These are phyloP conservation scores for Daldinia concentrica DNA, from an alignment of 495 filamentous ascomycete species.

Conservation along the genomic window DNA sequence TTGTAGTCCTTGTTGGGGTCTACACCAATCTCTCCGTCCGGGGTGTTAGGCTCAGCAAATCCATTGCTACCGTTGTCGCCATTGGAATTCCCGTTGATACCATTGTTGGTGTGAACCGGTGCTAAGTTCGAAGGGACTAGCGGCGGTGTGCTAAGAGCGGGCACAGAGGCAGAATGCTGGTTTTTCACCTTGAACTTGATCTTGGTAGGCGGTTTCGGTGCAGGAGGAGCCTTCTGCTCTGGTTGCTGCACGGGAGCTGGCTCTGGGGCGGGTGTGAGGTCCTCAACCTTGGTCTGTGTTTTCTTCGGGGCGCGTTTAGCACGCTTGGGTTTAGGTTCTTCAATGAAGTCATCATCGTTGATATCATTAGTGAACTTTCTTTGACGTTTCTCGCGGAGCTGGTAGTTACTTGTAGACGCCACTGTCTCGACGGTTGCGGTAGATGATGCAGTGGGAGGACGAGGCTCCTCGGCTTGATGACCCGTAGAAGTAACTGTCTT, in stretches of 20 bases:
- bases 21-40: slow-evolving; percentile 31
- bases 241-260: slow-evolving; percentile 17
- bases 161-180: slow-evolving; percentile 17
- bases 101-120: slow-evolving; percentile 1
- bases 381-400: slow-evolving; percentile 46
- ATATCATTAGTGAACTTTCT: slow-evolving; percentile 43
- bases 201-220: slow-evolving; percentile 26
- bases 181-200: slow-evolving; percentile 38
- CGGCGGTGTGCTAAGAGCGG: slow-evolving; percentile 39
- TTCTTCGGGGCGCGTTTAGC: slow-evolving; percentile 41
- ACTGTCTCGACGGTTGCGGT: slow-evolving; percentile 43
- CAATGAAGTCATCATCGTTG: slow-evolving; percentile 35
- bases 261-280: slow-evolving; percentile 14
- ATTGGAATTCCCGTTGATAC: slow-evolving; percentile 9
- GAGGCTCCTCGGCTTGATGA: slow-evolving; percentile 36
- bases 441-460: slow-evolving; percentile 44
- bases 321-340: slow-evolving; percentile 43
- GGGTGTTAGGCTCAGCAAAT: slow-evolving; percentile 1
- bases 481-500: slow-evolving; percentile 11
- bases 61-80: slow-evolving; percentile 26
- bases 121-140: slow-evolving; percentile 20
- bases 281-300: slow-evolving; percentile 14
- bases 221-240: slow-evolving; percentile 15
- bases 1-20: slow-evolving; percentile 54
- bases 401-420: slow-evolving; percentile 43